Evolutionary conservation across 345 rosid species (phyloP), one percentile per base, ranked within the genome.

Genomic region (Excoecaria cochinchinensis): DNA sequence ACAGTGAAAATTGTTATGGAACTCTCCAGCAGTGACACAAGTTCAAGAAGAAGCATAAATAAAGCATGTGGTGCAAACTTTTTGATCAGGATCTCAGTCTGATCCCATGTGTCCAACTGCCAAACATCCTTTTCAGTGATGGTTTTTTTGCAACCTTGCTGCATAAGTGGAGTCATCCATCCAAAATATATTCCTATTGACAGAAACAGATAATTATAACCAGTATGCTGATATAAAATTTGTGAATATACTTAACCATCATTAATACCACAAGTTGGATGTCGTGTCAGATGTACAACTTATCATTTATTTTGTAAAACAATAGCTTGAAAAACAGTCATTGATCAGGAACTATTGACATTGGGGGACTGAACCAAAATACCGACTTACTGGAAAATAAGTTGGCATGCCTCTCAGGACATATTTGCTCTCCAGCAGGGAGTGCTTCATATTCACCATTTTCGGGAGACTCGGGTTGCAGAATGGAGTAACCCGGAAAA

Each of bases 41-140:
- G 74, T 57, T 53, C 48, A 21, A 16, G 24, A 22, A 73, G 10
- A 78, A 39, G 53, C 19, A 67, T 6, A 61, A 40, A 16, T n/a
- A 73, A 68, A 73, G 76, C 19, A 57, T 13, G 21, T 7, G 65
- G 53, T 11, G 16, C 77, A n/a, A 40, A 78, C 81, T 53, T 78
- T 40, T 60, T 68, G 55, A 74, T 87, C 74, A 96, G 85, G 8
- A 89, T 93, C 86, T 90, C 97, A 36, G 99, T 89, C 63, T 68
- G 92, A 86, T 96, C 99, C 99, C 98, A 93, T 22, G 87, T 82
- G 79, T 96, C 99, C 70, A 96, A 82, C 74, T 90, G 88, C 99
- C 99, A 93, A 38, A 96, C 86, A 79, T 96, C 99, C 85, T 87
- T 96, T 82, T 93, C 98, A 3, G 92, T 93, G 71, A 96, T 87